phyloP scores from a whole-genome alignment of 108 stramenopile genomes.

The Discostella stelligeroides region DNA sequence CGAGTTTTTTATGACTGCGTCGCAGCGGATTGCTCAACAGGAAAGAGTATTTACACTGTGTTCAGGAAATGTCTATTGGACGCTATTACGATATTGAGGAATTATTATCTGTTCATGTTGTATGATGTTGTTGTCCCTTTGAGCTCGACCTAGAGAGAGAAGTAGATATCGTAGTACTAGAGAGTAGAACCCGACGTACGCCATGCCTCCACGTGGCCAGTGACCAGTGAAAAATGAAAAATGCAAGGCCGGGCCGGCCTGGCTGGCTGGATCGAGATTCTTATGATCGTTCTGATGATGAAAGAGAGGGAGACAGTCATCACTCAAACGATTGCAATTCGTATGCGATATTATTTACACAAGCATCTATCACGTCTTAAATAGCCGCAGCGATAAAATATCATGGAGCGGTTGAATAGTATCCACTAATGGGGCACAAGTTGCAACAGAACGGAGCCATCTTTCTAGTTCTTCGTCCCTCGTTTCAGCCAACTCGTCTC shows the following conservation, averaged over 20 bases:
- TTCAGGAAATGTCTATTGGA: too few species aligned
- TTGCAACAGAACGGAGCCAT: slow-evolving; percentile 45
- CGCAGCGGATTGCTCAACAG: neutral
- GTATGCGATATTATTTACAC: neutral
- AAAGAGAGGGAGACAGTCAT: neutral
- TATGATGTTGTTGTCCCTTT: too few species aligned
- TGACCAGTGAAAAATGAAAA: too few species aligned
- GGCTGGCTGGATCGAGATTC: too few species aligned
- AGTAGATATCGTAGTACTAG: too few species aligned
- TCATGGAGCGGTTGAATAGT: slow-evolving; percentile 81
- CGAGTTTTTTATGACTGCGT: neutral
- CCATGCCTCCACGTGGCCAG: too few species aligned
- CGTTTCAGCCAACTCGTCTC: slow-evolving; percentile 1
- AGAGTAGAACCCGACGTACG: too few species aligned
- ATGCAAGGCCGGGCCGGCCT: too few species aligned
- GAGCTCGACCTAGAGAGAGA: too few species aligned
- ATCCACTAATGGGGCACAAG: slow-evolving; percentile 67
- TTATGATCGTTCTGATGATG: neutral
- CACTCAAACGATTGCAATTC: too few species aligned
- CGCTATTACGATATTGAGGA: too few species aligned
- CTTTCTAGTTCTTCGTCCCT: slow-evolving; percentile 23
- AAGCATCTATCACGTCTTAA: slow-evolving; percentile 54
- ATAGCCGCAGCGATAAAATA: slow-evolving; percentile 65
- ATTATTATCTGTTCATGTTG: too few species aligned
- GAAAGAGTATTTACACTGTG: neutral